Conservation (phyloP, 225 moss, liverwort and hornwort genomes). For the Rhytidiadelphus loreus region DNA sequence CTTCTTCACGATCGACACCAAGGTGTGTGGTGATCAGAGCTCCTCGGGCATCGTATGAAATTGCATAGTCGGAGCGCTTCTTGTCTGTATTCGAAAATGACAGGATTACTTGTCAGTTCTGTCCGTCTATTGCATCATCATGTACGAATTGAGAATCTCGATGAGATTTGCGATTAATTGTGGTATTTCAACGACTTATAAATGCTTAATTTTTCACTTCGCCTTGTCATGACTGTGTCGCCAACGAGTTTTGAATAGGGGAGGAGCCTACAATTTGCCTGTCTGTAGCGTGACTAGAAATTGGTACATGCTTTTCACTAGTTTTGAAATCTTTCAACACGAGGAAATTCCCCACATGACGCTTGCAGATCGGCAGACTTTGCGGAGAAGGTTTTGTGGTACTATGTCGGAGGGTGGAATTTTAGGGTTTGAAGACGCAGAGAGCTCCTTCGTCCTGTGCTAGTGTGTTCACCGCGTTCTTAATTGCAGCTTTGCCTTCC, state of each 20-base stretch:
- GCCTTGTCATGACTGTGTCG: background rate
- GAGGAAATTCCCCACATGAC: background rate
- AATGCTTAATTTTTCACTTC: background rate
- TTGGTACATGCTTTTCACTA: background rate
- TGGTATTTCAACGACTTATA: background rate
- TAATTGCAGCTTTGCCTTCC: background rate
- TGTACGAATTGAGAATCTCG: background rate
- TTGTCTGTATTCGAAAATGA: background rate
- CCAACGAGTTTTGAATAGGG: background rate
- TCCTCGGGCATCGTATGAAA: background rate
- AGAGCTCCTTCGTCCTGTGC: background rate
- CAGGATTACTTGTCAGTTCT: background rate
- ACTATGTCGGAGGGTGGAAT: background rate
- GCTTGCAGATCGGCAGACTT: background rate
- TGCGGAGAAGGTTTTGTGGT: background rate
- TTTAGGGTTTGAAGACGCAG: constrained; percentile 1
- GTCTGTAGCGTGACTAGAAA: background rate
- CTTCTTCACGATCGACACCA: background rate
- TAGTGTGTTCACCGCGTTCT: background rate
- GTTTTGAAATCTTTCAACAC: background rate
- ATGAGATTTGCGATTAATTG: background rate
- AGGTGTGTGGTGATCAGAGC: background rate
- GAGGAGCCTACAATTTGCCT: background rate
- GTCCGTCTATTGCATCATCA: background rate
- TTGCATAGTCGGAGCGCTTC: background rate